Conservation (phyloP, 2,329 filamentous ascomycete species). For the Fusarium hainanense region DNA sequence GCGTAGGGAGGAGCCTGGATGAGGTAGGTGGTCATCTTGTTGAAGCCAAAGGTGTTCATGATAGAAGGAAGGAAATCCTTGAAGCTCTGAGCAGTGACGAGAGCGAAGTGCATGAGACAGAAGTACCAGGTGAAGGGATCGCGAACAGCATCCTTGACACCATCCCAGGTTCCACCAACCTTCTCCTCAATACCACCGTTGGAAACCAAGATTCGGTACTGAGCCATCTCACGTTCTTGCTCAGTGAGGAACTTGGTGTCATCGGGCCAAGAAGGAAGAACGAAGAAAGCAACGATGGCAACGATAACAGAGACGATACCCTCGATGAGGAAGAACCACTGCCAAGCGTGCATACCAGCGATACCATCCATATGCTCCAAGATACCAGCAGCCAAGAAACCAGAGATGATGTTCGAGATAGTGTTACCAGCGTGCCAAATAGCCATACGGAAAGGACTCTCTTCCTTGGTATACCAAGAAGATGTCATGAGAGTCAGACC, state of each 20-base stretch:
- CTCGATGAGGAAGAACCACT: conserved; percentile 58
- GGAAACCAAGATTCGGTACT: conserved; percentile 51
- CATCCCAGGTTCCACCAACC: conserved; percentile 53
- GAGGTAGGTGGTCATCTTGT: conserved; percentile 52
- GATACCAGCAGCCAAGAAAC: conserved; percentile 58
- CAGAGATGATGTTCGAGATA: conserved; percentile 58
- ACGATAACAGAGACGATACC: conserved; percentile 48
- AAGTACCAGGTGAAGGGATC: conserved; percentile 56
- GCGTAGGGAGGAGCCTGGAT: conserved; percentile 57
- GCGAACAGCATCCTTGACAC: conserved; percentile 48
- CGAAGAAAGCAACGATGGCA: conserved; percentile 50
- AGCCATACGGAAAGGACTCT: conserved; percentile 57
- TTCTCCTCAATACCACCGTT: conserved; percentile 53
- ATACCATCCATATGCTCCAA: conserved; percentile 56
- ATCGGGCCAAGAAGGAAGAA: conserved; percentile 48
- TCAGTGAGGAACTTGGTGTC: conserved; percentile 52
- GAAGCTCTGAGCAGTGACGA: conserved; percentile 56
- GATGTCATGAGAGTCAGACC: conserved; percentile 49
- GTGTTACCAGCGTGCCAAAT: conserved; percentile 60
- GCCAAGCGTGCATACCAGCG: conserved; percentile 52
- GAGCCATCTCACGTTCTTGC: conserved; percentile 54
- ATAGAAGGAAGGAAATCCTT: conserved; percentile 59
- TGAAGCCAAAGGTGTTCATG: conserved; percentile 47
- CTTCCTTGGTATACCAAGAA: conserved; percentile 60
- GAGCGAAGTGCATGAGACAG: conserved; percentile 55